Conservation (phyloP, 2,329 filamentous ascomycete genomes). For the Nothophoma quercina region DNA sequence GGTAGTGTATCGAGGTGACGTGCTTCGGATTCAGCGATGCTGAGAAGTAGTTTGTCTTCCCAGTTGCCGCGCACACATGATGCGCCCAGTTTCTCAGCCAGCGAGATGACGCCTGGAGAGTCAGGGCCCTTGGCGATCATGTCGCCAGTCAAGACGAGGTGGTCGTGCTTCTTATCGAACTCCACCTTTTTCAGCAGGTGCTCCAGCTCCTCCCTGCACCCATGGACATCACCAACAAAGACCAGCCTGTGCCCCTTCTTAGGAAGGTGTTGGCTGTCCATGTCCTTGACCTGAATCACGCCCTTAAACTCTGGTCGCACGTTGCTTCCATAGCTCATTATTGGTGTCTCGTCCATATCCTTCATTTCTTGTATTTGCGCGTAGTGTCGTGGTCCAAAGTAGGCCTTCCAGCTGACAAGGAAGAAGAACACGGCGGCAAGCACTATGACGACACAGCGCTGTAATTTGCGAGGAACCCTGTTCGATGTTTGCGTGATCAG, state of each 20-base stretch:
- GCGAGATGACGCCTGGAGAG: constrained; percentile 76
- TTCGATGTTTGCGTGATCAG: constrained; percentile 34
- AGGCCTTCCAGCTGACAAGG: constrained; percentile 47
- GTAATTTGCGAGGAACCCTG: constrained; percentile 45
- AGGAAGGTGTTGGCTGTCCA: constrained; percentile 59
- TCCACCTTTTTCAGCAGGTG: constrained; percentile 70
- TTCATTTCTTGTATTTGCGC: constrained; percentile 45
- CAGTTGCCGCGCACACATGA: constrained; percentile 90
- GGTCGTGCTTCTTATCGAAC: constrained; percentile 66
- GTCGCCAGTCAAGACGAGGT: constrained; percentile 51
- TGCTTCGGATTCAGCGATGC: constrained; percentile 57
- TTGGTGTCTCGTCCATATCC: constrained; percentile 42
- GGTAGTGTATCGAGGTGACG: constrained; percentile 28
- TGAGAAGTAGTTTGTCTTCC: constrained; percentile 83
- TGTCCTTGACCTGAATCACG: constrained; percentile 58
- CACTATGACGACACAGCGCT: constrained; percentile 46
- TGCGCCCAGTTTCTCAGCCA: constrained; percentile 76
- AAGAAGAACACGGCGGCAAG: constrained; percentile 37
- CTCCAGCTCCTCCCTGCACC: constrained; percentile 71
- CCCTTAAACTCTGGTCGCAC: constrained; percentile 57
- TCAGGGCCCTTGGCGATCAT: constrained; percentile 83
- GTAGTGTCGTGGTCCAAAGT: constrained; percentile 47
- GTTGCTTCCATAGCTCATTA: constrained; percentile 56
- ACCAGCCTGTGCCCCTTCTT: constrained; percentile 68
- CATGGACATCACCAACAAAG: constrained; percentile 91